Evolutionary conservation across 2,329 filamentous ascomycete genomes (phyloP).

Genomic region (Hypoxylon sp.): DNA sequence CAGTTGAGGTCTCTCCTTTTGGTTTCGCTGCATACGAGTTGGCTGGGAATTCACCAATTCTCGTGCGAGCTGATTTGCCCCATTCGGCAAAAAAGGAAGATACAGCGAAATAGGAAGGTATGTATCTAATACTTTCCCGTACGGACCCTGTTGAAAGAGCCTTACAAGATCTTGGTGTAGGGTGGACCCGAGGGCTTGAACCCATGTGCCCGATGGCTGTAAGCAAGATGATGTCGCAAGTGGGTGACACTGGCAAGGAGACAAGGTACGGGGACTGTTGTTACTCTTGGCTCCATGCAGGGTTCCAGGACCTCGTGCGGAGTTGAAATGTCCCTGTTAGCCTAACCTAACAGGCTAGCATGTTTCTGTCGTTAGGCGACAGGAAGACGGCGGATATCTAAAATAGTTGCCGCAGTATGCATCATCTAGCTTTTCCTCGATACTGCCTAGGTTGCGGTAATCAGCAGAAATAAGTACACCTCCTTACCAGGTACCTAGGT

Average conservation of each 20-base stretch:
- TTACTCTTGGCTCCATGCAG: constrained; percentile 26
- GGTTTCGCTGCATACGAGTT: constrained; percentile 22
- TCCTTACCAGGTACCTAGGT: too few relatives aligned
- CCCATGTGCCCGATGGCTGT: constrained; percentile 29
- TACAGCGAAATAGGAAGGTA: constrained; percentile 23
- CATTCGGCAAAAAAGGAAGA: constrained; percentile 15
- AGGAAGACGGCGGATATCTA: constrained; percentile 12
- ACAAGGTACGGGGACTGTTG: constrained; percentile 13
- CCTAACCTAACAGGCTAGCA: constrained; percentile 23
- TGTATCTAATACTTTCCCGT: constrained; percentile 30
- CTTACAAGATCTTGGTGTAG: constrained; percentile 33
- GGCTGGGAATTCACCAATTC: constrained; percentile 5
- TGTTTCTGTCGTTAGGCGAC: constrained; percentile 19
- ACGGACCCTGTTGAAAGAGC: constrained; percentile 23
- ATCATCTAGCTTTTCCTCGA: constrained; percentile 2
- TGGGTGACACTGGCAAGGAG: constrained; percentile 13
- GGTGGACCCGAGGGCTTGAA: constrained; percentile 32
- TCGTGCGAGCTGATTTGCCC: constrained; percentile 13
- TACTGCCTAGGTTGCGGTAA: not conserved
- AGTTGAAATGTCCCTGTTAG: constrained; percentile 5
- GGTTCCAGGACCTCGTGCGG: constrained; percentile 22
- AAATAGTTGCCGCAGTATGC: constrained; percentile 1
- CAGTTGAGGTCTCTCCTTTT: constrained; percentile 2
- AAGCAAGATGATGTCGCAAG: constrained; percentile 28
- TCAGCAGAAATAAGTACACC: not conserved